phyloP scores from a whole-genome alignment of 2,329 filamentous ascomycete genomes.

The Paracoccidioides lutzii region DNA sequence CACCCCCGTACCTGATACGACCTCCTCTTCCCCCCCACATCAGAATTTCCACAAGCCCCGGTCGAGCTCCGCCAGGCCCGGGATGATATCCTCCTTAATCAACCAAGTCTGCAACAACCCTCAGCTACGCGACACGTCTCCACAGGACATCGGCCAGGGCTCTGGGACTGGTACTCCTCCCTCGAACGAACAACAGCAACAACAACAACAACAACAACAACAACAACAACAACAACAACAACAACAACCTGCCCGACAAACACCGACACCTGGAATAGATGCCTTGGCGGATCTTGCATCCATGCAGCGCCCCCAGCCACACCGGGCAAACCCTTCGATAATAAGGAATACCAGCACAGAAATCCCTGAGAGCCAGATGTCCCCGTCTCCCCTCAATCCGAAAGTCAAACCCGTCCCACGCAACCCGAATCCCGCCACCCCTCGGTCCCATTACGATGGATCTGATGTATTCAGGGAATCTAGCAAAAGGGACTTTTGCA shows the following conservation, averaged over 20 bases:
- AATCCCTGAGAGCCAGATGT: slow-evolving; percentile 31
- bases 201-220: too few relatives aligned
- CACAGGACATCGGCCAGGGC: slow-evolving; percentile 23
- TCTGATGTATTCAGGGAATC: slow-evolving; percentile 30
- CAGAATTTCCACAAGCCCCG: slow-evolving; percentile 27
- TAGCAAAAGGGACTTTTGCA: slow-evolving; percentile 28
- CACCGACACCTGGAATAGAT: slow-evolving; percentile 37
- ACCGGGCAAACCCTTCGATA: slow-evolving; percentile 27
- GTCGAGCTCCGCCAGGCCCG: slow-evolving; percentile 20
- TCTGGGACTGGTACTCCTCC: slow-evolving; percentile 24
- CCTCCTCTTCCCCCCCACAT: slow-evolving; percentile 21
- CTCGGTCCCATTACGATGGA: slow-evolving; percentile 33
- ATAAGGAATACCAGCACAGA: slow-evolving; percentile 25
- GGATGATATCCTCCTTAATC: slow-evolving; percentile 30
- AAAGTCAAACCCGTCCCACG: slow-evolving; percentile 25
- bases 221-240: too few relatives aligned
- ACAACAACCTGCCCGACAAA: slow-evolving; percentile 21
- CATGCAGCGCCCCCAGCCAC: slow-evolving; percentile 35
- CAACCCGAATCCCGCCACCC: slow-evolving; percentile 28
- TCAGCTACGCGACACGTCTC: slow-evolving; percentile 27
- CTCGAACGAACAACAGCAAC: slow-evolving; percentile 20
- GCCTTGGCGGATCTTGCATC: slow-evolving; percentile 36
- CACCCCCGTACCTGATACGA: not conserved
- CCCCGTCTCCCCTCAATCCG: slow-evolving; percentile 29
- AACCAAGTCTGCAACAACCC: slow-evolving; percentile 27